Evolutionary conservation across 148 eudicot genomes (phyloP).

Genomic region (Cornus suecica): DNA sequence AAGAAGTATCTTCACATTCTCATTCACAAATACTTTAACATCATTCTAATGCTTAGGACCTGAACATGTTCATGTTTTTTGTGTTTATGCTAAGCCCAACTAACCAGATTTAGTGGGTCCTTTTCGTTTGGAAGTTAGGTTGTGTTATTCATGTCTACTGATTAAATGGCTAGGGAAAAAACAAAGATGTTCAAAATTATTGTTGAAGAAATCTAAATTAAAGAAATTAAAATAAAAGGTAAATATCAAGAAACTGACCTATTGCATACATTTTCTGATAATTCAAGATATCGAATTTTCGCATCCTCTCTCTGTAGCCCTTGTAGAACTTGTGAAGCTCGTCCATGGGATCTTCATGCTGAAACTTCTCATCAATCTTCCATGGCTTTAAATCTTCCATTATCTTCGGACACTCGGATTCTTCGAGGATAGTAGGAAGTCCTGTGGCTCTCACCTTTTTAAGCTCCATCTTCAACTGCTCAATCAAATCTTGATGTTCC

Average conservation of each 20-base stretch:
- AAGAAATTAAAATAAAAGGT: background rate
- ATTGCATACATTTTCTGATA: constrained; percentile 99
- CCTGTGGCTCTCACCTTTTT: constrained; percentile 82
- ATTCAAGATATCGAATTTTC: constrained; percentile 89
- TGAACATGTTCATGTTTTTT: background rate
- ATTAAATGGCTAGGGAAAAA: background rate
- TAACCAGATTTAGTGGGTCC: constrained; percentile 26
- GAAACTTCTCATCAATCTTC: constrained; percentile 80
- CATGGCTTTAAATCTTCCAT: constrained; percentile 83
- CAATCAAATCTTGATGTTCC: constrained; percentile 96
- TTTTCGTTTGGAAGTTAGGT: constrained; percentile 11
- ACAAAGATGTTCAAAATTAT: background rate
- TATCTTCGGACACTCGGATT: constrained; percentile 76
- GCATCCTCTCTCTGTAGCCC: constrained; percentile 86
- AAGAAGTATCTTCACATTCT: background rate
- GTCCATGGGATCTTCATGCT: constrained; percentile 41
- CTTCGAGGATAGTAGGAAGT: constrained; percentile 92
- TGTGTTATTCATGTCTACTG: background rate
- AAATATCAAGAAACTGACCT: constrained; percentile 42
- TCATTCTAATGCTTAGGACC: constrained; percentile 7
- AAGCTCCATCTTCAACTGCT: constrained; percentile 87
- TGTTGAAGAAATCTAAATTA: constrained; percentile 4
- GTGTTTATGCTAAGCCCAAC: constrained; percentile 4
- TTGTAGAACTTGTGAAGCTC: constrained; percentile 88
- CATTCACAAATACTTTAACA: background rate